phyloP scores from a whole-genome alignment of 2,329 filamentous ascomycete genomes.

The Phoma sp. region DNA sequence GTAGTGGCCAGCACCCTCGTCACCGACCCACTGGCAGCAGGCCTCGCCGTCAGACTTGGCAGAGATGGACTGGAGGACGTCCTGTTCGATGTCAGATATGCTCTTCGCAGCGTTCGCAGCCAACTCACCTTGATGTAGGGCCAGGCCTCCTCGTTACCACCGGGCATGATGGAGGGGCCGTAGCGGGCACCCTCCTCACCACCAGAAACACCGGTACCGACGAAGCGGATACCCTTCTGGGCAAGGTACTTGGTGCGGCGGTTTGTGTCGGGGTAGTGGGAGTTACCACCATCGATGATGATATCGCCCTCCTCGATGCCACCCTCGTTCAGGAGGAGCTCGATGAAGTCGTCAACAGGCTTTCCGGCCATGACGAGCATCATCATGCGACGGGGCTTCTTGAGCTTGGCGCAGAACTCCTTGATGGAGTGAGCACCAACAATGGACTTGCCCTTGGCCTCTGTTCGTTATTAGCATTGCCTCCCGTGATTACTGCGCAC shows the following conservation, averaged over 20 bases:
- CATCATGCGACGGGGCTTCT: constrained; percentile 97
- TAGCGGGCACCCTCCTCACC: constrained; percentile 99
- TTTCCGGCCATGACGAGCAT: constrained; percentile 98
- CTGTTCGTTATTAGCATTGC: constrained; percentile 41
- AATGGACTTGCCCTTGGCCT: constrained; percentile 79
- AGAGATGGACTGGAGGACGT: constrained; percentile 96
- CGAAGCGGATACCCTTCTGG: constrained; percentile 89
- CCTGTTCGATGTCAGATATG: constrained; percentile 52
- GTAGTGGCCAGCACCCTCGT: constrained; percentile 99
- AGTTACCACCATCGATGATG: constrained; percentile 99
- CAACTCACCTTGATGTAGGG: constrained; percentile 78
- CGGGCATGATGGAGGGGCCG: constrained; percentile 97
- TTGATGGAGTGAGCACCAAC: constrained; percentile 90
- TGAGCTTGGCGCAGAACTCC: constrained; percentile 96
- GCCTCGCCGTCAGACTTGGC: constrained; percentile 97
- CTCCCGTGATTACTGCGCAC: neutral
- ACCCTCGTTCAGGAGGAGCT: constrained; percentile 73
- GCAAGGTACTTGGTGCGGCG: constrained; percentile 89
- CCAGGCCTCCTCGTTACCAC: constrained; percentile 98
- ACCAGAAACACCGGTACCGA: constrained; percentile 96
- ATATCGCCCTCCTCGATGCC: constrained; percentile 72
- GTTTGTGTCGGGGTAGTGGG: constrained; percentile 98
- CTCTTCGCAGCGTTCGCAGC: neutral
- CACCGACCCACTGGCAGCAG: constrained; percentile 99
- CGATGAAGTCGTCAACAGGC: constrained; percentile 98